phyloP scores from a whole-genome alignment of 768 basidiomycete species.

The Pilatotrama ljubarskyi region DNA sequence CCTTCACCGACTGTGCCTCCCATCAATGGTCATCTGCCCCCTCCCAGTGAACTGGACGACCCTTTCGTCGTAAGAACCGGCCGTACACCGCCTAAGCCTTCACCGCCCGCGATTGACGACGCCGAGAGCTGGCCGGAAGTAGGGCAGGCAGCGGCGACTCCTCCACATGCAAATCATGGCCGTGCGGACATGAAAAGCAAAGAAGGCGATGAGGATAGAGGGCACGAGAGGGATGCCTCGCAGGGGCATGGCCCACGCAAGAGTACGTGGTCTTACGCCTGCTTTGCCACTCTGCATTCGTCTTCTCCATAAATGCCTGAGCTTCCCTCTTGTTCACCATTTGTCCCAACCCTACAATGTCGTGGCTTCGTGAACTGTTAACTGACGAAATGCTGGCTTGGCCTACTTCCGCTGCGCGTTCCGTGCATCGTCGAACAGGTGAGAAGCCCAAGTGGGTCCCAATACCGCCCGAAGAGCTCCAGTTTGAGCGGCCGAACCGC shows the following conservation, averaged over 20 bases:
- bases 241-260: constrained; percentile 37
- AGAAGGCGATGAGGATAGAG: constrained; percentile 23
- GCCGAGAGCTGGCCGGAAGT: constrained; percentile 47
- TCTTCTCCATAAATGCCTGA: neutral
- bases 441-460: constrained; percentile 64
- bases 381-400: constrained; percentile 2
- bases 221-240: constrained; percentile 22
- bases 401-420: neutral
- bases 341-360: neutral
- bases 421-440: constrained; percentile 31
- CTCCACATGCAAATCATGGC: constrained; percentile 9
- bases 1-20: neutral
- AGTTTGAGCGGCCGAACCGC: constrained; percentile 50
- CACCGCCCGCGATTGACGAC: constrained; percentile 35
- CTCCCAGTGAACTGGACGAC: constrained; percentile 35
- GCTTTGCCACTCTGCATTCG: neutral
- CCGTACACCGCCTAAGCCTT: constrained; percentile 31
- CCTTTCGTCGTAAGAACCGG: constrained; percentile 47
- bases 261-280: constrained; percentile 36
- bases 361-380: neutral
- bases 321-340: neutral
- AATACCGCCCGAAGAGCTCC: constrained; percentile 57
- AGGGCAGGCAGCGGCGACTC: constrained; percentile 34
- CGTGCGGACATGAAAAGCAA: constrained; percentile 15
- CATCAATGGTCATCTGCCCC: constrained; percentile 4